These are phyloP conservation scores for Peniophora sp. DNA, from an alignment of 1,284 basidiomycete species.

Conservation along the genomic window DNA sequence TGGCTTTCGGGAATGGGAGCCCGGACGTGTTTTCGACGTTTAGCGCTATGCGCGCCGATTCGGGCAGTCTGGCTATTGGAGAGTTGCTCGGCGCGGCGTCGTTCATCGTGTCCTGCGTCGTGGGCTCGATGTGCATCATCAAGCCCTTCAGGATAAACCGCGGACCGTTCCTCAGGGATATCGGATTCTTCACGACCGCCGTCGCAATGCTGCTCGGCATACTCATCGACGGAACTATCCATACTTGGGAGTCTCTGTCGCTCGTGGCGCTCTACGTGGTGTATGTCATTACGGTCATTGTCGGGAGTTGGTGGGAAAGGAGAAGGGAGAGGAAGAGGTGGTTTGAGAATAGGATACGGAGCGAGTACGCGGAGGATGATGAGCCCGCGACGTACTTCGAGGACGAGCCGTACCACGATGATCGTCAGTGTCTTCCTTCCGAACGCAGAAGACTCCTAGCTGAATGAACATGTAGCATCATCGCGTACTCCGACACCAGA, in stretches of 20 bases:
- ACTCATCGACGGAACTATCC: constrained; percentile 73
- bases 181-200: constrained; percentile 86
- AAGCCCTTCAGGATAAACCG: constrained; percentile 83
- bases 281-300: constrained; percentile 76
- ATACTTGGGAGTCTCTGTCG: constrained; percentile 63
- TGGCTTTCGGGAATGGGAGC: constrained; percentile 91
- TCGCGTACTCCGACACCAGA: constrained; percentile 9
- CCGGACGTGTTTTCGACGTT: constrained; percentile 94
- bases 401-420: constrained; percentile 49
- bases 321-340: constrained; percentile 38
- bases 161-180: constrained; percentile 84
- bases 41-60: constrained; percentile 81
- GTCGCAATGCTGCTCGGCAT: constrained; percentile 70
- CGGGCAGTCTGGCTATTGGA: constrained; percentile 87
- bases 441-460: not conserved
- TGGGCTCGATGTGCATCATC: constrained; percentile 94
- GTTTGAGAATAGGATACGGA: constrained; percentile 45
- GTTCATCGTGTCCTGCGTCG: constrained; percentile 94
- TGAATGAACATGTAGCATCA: constrained; percentile 6
- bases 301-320: constrained; percentile 72
- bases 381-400: constrained; percentile 29
- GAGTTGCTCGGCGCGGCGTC: constrained; percentile 93
- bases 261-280: constrained; percentile 73
- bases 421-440: constrained; percentile 35
- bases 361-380: constrained; percentile 55